phyloP scores from a whole-genome alignment of 805 yeast genomes.

The Lipomyces starkeyi region DNA sequence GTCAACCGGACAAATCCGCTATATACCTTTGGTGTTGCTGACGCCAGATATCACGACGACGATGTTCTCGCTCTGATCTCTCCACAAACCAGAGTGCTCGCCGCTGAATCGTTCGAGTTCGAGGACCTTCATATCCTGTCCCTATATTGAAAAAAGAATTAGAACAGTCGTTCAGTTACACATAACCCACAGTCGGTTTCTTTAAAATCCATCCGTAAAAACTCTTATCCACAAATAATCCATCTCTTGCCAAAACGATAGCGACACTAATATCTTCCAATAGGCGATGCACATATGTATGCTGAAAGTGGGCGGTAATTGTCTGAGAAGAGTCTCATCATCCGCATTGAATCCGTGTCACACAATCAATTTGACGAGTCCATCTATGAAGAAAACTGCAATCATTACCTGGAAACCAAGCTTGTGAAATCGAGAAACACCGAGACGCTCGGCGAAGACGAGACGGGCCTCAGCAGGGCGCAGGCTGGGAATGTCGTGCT shows the following conservation, averaged over 20 bases:
- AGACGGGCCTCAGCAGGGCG: conserved; percentile 68
- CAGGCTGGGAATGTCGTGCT: conserved; percentile 35
- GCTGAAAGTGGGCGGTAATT: background rate
- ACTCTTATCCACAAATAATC: background rate
- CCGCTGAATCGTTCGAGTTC: conserved; percentile 38
- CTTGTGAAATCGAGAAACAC: conserved; percentile 39
- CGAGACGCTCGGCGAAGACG: conserved; percentile 56
- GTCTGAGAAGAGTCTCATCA: background rate
- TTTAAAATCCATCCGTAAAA: background rate
- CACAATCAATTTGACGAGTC: background rate
- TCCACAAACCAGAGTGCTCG: conserved; percentile 37
- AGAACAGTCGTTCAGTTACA: background rate
- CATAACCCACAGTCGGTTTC: too few species aligned
- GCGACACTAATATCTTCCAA: background rate
- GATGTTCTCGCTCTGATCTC: conserved; percentile 36
- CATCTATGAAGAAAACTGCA: background rate
- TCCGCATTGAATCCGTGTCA: background rate
- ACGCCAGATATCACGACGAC: conserved; percentile 37
- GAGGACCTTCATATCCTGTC: conserved; percentile 39
- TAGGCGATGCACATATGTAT: background rate
- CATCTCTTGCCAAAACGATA: background rate
- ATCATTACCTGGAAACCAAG: conserved; percentile 35
- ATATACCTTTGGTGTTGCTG: conserved; percentile 33
- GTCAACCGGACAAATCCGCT: background rate
- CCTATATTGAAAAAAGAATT: conserved; percentile 13